A percentile compares a stretch with the other conserved stretches of the same genome.
Evolutionary conservation across 371 early-diverging fungal genomes (phyloP).

Genomic region (Entomophthora muscae): DNA sequence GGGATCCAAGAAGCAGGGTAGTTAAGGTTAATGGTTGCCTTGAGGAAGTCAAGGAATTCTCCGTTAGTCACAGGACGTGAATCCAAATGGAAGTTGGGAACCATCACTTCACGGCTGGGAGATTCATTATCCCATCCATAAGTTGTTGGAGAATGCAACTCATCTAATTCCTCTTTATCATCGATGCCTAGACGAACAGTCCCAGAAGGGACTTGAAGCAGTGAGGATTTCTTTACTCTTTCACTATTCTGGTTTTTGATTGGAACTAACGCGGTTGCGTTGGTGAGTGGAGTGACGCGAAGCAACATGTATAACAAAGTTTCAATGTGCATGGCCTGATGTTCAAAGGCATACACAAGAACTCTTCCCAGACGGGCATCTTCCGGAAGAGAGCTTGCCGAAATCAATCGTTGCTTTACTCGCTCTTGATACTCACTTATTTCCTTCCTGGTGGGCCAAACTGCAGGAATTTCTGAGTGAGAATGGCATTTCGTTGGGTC

Average conservation of each 20-base stretch:
- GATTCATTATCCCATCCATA: conserved; percentile 88
- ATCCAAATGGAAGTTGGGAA: conserved; percentile 39
- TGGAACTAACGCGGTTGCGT: conserved; percentile 4
- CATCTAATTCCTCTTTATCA: conserved; percentile 9
- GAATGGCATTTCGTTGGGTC: conserved; percentile 55
- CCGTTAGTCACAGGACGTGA: conserved; percentile 60
- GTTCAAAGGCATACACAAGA: conserved; percentile 75
- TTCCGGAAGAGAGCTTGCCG: conserved; percentile 17
- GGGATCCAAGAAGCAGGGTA: conserved; percentile 31
- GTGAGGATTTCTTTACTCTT: conserved; percentile 8
- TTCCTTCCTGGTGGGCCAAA: conserved; percentile 51
- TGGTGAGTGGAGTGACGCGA: conserved; percentile 20
- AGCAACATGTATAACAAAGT: conserved; percentile 73
- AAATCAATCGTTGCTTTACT: conserved; percentile 36
- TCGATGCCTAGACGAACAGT: conserved; percentile 32
- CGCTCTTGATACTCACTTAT: conserved; percentile 43
- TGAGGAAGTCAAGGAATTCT: conserved; percentile 46
- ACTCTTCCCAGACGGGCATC: conserved; percentile 30
- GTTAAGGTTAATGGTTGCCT: conserved; percentile 11
- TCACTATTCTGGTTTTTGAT: background rate
- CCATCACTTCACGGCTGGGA: conserved; percentile 24
- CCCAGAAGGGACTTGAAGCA: conserved; percentile 7
- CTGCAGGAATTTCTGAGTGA: conserved; percentile 57
- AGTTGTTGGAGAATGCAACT: background rate
- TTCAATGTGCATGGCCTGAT: conserved; percentile 84